Evolutionary conservation across 805 yeast genomes (phyloP).

Genomic region (Schwanniomyces occidentalis): DNA sequence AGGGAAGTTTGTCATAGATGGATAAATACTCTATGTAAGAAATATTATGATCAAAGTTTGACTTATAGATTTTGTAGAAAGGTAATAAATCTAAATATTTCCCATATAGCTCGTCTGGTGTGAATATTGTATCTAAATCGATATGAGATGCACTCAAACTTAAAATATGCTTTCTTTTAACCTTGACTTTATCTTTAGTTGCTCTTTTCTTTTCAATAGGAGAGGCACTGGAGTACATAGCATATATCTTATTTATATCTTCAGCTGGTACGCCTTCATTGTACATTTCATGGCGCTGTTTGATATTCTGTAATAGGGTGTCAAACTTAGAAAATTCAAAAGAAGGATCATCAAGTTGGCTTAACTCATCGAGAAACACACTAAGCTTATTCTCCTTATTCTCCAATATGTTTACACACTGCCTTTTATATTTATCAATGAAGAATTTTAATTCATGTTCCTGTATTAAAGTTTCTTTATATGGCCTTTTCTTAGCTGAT

Average conservation of each 20-base stretch:
- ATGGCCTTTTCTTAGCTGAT: slow-evolving; percentile 38
- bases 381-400: slow-evolving; percentile 4
- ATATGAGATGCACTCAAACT: slow-evolving; percentile 54
- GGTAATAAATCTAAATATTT: slow-evolving; percentile 56
- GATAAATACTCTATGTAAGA: slow-evolving; percentile 54
- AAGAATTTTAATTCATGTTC: slow-evolving; percentile 67
- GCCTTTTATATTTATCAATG: slow-evolving; percentile 42
- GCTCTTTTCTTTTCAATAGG: slow-evolving; percentile 11
- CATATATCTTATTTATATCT: slow-evolving; percentile 15
- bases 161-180: slow-evolving; percentile 38
- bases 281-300: slow-evolving; percentile 4
- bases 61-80: slow-evolving; percentile 55
- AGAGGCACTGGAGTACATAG: slow-evolving; percentile 26
- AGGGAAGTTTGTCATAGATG: slow-evolving; percentile 41
- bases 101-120: slow-evolving; percentile 65
- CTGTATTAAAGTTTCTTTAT: slow-evolving; percentile 55
- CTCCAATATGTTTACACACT: slow-evolving; percentile 10
- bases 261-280: slow-evolving; percentile 8
- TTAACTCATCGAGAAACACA: slow-evolving; percentile 11
- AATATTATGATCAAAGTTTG: slow-evolving; percentile 30
- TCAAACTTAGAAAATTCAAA: slow-evolving; percentile 16
- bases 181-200: slow-evolving; percentile 21
- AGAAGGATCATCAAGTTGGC: slow-evolving; percentile 14
- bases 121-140: slow-evolving; percentile 50
- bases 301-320: slow-evolving; percentile 6